These are phyloP conservation scores for Ciborinia camelliae DNA, from an alignment of 2,329 filamentous ascomycete genomes.

Conservation along the genomic window DNA sequence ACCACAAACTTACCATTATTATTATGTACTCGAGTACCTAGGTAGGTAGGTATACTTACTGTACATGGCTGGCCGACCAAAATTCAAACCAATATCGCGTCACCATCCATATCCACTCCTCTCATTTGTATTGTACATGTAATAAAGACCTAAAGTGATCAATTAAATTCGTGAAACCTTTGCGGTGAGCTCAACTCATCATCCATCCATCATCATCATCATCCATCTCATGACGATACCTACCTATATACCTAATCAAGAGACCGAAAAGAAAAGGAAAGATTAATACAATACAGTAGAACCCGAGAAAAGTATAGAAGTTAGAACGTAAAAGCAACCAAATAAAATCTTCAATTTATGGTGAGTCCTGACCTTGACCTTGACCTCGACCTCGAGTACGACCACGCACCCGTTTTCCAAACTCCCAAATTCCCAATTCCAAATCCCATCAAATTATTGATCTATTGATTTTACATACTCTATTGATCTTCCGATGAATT, in stretches of 20 bases:
- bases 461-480: no score
- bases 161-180: neutral
- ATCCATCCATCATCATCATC: no score
- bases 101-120: slow-evolving; percentile 3
- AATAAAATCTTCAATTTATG: slow-evolving; percentile 9
- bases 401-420: slow-evolving; percentile 2
- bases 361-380: no score
- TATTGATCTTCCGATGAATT: slow-evolving; percentile 7
- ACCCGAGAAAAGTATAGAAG: neutral
- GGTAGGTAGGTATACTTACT: no score
- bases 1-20: no score
- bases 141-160: no score
- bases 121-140: neutral
- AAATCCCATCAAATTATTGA: no score
- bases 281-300: neutral
- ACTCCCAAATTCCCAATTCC: no score
- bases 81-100: neutral
- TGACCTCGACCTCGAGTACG: slow-evolving; percentile 2
- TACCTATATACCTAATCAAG: no score
- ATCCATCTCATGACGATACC: no score
- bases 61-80: slow-evolving; percentile 1
- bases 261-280: neutral
- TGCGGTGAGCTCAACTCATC: slow-evolving; percentile 15
- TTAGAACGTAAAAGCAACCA: no score
- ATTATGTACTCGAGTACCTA: no score